A percentile compares a stretch with the other conserved stretches of the same genome.
phyloP scores from a whole-genome alignment of 2,329 filamentous ascomycete genomes.

The Paecilomyces dactylethromorphus region DNA sequence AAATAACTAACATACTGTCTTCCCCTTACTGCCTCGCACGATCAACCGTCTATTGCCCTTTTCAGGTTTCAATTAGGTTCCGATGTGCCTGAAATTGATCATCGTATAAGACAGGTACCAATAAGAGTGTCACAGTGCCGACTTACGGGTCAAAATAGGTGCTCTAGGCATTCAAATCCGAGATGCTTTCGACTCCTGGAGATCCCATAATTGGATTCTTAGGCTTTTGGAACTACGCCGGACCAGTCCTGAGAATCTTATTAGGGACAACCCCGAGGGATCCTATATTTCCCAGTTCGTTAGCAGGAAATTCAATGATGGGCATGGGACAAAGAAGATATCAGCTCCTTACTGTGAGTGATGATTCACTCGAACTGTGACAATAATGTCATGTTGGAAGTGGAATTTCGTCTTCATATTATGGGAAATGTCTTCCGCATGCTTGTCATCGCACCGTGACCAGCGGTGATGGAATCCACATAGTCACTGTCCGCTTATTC shows the following conservation, averaged over 20 bases:
- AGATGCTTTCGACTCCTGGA: neutral
- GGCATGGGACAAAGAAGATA: neutral
- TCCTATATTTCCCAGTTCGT: neutral
- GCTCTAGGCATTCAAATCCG: no score
- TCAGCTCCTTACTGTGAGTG: neutral
- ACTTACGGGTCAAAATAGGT: neutral
- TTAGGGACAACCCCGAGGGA: neutral
- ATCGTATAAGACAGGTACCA: neutral
- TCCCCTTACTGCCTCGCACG: neutral
- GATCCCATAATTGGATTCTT: neutral
- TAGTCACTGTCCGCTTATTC: constrained; percentile 25
- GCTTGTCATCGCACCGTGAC: constrained; percentile 16
- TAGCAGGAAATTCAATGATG: neutral
- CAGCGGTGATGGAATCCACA: constrained; percentile 30
- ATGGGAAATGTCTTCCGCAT: neutral
- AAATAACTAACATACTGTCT: neutral
- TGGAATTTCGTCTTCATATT: constrained; percentile 2
- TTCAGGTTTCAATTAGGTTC: neutral
- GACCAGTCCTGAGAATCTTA: neutral
- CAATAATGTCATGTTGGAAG: neutral
- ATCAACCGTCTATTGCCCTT: neutral
- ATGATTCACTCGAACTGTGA: neutral
- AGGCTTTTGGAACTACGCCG: neutral
- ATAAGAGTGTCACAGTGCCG: neutral
- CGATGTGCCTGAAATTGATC: neutral